Base-by-base conservation (phyloP, 2,329 filamentous ascomycete species). In the Colletotrichum musicola region DNA sequence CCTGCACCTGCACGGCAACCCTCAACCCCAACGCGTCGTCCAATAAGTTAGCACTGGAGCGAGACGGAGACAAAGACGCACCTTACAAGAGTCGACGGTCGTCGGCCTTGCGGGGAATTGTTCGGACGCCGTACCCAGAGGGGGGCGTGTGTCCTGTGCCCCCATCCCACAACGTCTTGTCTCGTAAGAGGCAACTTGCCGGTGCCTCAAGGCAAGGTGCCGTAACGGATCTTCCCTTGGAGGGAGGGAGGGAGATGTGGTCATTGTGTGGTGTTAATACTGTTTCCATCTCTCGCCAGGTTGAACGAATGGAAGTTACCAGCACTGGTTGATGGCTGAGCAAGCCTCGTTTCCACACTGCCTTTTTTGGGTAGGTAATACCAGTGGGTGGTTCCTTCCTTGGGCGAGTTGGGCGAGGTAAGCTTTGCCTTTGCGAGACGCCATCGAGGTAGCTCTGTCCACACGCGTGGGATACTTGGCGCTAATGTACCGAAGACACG, bases 381-480 rank as follows among this genome's bases (percentile, higher is more conserved):
- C 42, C 42, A 18, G 7, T 18, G n/a, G 42, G 7, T 46, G 14
- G n/a, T 46, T 7, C 42, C 42, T 46, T 35, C 30, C 30, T 35
- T 7, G 18, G 44, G 18, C 42, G 42, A 18, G 16, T 30, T 6
- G 18, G 14, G 18, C 44, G 44, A 18, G 16, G 44, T 20, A 42
- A 69, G 62, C 35, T 53, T 61, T 54, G 50, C 66, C 62, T 62
- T 69, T 56, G 50, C 35, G 50, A 66, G 56, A 66, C 62, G 51
- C 66, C 42, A 69, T 22, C 35, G 16, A 27, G 56, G n/a, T 61
- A 56, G 62, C 55, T 55, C 35, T 55, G 22, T 56, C 66, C 46
- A 53, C 50, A 69, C 66, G 66, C 51, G 58, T 67, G 62, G 30
- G 66, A 56, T 66, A 46, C 49, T 69, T 56, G 55, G 66, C 66